Conservation (phyloP, 2,329 filamentous ascomycete genomes). For the Escovopsis sp. region DNA sequence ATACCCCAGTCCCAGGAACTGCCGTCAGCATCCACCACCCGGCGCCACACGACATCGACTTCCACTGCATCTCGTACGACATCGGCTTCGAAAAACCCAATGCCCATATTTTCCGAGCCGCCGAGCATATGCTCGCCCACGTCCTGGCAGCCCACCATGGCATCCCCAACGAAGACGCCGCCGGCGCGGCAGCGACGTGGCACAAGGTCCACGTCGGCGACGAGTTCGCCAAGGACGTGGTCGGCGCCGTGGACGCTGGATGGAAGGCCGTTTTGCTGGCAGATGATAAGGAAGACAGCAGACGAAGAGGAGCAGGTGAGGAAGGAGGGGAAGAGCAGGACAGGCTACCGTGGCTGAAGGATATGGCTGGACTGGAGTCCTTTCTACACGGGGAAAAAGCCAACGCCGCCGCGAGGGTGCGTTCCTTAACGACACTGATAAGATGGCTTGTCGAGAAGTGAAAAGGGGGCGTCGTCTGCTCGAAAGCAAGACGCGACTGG, state of each 20-base stretch:
- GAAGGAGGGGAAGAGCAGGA: too few relatives aligned
- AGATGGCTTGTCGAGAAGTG: conserved; percentile 3
- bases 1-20: too few relatives aligned
- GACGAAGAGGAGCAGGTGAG: too few relatives aligned
- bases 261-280: conserved; percentile 12
- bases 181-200: conserved; percentile 11
- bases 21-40: not conserved
- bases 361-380: conserved; percentile 3
- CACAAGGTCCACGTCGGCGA: conserved; percentile 39
- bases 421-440: conserved; percentile 7
- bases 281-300: conserved; percentile 4
- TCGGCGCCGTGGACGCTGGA: conserved; percentile 22
- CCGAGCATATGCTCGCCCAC: conserved; percentile 25
- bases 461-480: too few relatives aligned
- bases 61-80: conserved; percentile 48
- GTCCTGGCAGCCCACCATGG: conserved; percentile 9
- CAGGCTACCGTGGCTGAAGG: too few relatives aligned
- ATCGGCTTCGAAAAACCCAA: conserved; percentile 45
- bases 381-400: conserved; percentile 4
- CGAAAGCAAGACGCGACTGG: too few relatives aligned
- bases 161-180: conserved; percentile 1
- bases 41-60: conserved; percentile 27
- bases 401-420: conserved; percentile 6
- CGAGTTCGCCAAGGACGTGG: conserved; percentile 33
- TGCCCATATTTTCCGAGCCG: conserved; percentile 37